Base-by-base conservation (phyloP, 2,329 filamentous ascomycete genomes). In the Epichloe brachyelytri region DNA sequence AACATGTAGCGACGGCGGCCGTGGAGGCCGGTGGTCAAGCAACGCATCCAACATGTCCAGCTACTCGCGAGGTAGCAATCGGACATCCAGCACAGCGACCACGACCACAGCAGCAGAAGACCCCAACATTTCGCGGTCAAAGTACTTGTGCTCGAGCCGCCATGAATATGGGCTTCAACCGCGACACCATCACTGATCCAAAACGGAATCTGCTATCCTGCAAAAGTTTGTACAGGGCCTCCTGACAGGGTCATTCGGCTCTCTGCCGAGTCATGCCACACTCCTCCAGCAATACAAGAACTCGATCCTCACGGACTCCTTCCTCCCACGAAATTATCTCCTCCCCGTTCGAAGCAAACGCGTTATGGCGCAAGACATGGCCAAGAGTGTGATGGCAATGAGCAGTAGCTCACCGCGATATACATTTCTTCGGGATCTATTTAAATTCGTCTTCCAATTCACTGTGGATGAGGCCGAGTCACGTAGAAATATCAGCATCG, bases 401-500 rank as follows among this genome's bases (percentile, higher is more conserved):
- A 78, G 79, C 49, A 74, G 80, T 51, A 82, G 79, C 38, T 76
- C 76, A 30, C 61, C 66, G 51, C 81, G 89, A 59, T 93, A 93
- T 65, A 73, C 73, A 8, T 96, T 91, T 75, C 70, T 96, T 55
- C 76, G 81, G 47, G 89, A 95, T 60, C 72, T 96, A 14, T 96
- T 87, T 69, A 78, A 80, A 49, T 75, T 91, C 40, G 88, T 95
- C 3, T 95, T 94, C 65, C 86, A 88, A 3, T 91, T 91, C 61
- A 79, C 84, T 46, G 69, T 88, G 15, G 88, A 95, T 51, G 89
- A 95, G 59, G 83, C 80, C 1, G 80, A 85, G 45, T 71, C 74
- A 50, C 74, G 83, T 56, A 85, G 86, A 60, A 79, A 76, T 51
- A 72, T 83, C 46, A 80, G 76, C 54, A 83, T 86, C 53, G 68